phyloP scores from a whole-genome alignment of 345 rosid species.

The Salix brachista region DNA sequence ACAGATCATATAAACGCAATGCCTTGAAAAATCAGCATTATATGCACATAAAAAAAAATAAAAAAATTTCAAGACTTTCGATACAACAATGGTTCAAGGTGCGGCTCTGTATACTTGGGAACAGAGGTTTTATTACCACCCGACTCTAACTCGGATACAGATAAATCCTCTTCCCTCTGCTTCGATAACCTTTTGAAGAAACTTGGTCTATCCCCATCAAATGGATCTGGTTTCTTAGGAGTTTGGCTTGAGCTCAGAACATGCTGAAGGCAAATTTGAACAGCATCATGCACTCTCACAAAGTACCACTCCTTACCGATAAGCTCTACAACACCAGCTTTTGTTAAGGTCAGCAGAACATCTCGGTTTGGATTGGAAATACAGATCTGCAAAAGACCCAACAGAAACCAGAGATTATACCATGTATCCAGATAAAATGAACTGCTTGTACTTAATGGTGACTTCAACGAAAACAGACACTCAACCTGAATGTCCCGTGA shows the following conservation, averaged over 20 bases:
- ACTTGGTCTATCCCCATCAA: conserved; percentile 33
- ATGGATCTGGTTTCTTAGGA: conserved; percentile 22
- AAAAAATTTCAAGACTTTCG: conserved; percentile 13
- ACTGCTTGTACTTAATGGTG: not conserved
- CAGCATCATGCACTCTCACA: conserved; percentile 92
- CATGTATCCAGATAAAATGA: not conserved
- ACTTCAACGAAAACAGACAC: not conserved
- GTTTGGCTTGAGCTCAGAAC: conserved; percentile 52
- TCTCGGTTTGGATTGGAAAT: conserved; percentile 85
- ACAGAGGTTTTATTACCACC: conserved; percentile 23
- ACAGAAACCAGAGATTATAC: not conserved
- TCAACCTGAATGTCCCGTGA: conserved; percentile 74
- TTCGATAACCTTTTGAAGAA: conserved; percentile 43
- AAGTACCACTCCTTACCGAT: conserved; percentile 94
- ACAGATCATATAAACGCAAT: not conserved
- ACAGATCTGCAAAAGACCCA: conserved; percentile 50
- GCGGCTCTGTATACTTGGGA: conserved; percentile 29
- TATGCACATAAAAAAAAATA: not conserved
- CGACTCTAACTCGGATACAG: conserved; percentile 48
- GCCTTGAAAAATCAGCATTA: not conserved
- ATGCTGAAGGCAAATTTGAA: conserved; percentile 85
- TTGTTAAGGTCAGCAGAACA: conserved; percentile 70
- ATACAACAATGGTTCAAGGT: conserved; percentile 58
- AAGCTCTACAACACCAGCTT: conserved; percentile 66
- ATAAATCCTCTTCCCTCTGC: conserved; percentile 40